Evolutionary conservation across 2,329 filamentous ascomycete genomes (phyloP), one percentile per base, ranked within the genome.

Genomic region (Emergomyces africanus): DNA sequence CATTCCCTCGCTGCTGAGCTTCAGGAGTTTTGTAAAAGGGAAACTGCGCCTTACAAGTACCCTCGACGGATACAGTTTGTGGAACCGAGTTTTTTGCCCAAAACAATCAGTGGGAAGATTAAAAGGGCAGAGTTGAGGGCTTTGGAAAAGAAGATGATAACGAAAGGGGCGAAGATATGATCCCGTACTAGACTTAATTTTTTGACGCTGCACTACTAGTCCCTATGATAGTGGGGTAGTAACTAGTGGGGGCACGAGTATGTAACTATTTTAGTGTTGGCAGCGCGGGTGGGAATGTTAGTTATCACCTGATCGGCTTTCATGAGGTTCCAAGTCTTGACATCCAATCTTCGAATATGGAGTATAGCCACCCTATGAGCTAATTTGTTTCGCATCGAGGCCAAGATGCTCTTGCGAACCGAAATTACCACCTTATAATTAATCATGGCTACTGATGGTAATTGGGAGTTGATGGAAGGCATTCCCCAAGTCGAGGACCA

Each of bases 31-130:
- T 75, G 73, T 64, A 75, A 75, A 60, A 63, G 64, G 56, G 66
- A 74, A 60, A 71, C 72, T 3, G 72, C 73, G 39, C 73, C 73
- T 12, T 75, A 75, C 60, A 75, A 75, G 62, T 75, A 75, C 62
- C 72, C 73, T 20, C 61, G 73, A 33, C 70, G 70, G 62, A 69
- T 75, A 35, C 67, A 74, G 55, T 74, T 75, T 61, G 73, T 75
- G 41, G 67, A 69, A 33, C 62, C 68, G 6, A 64, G 50, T 20
- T 75, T 71, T 58, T 59, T 75, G 57, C 73, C 72, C 4, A 75
- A 74, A 65, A 75, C 73, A 1, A 73, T 74, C 18, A 71, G 67
- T 58, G 69, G 69, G n/a, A 71, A 71, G 63, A 71, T 71, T 48
- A 67, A 68, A 59, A 63, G 73, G 57, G 71, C 68, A 30, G 69